Conservation (phyloP, 176 grass and related monocot species). For the Rhipidocladum racemiflorum region DNA sequence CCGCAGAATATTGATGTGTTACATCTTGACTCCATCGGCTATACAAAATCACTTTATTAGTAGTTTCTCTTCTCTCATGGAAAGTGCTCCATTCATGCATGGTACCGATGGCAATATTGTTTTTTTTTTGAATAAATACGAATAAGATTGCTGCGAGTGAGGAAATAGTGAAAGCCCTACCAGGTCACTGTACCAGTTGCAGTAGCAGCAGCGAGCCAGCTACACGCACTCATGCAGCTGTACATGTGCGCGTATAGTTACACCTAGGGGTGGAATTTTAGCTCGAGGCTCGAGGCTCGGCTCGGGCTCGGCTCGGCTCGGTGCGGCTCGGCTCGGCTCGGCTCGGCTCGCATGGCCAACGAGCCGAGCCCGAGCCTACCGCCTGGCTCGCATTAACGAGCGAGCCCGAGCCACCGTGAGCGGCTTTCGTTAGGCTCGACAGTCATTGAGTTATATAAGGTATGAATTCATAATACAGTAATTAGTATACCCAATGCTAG, state of each 20-base stretch:
- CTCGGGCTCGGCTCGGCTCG: no score
- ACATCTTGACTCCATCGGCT: background rate
- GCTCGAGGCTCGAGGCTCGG: no score
- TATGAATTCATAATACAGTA: no score
- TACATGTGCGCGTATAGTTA: background rate
- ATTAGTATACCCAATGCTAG: no score
- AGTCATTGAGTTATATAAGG: no score
- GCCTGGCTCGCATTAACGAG: no score
- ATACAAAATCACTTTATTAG: background rate
- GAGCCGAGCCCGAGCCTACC: no score
- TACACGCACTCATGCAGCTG: background rate
- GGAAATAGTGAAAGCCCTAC: background rate
- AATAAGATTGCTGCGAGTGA: background rate
- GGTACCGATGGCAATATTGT: background rate
- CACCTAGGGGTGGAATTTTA: no score
- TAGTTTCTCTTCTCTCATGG: background rate
- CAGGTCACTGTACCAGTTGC: background rate
- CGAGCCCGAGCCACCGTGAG: no score
- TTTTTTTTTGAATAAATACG: background rate
- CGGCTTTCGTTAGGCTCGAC: no score
- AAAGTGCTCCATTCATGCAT: background rate
- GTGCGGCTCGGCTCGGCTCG: no score
- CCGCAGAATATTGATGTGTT: background rate
- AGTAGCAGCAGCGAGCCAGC: background rate
- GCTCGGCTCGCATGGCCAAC: no score